phyloP scores from a whole-genome alignment of 495 filamentous ascomycete genomes.

The Penicillium riverlandense region DNA sequence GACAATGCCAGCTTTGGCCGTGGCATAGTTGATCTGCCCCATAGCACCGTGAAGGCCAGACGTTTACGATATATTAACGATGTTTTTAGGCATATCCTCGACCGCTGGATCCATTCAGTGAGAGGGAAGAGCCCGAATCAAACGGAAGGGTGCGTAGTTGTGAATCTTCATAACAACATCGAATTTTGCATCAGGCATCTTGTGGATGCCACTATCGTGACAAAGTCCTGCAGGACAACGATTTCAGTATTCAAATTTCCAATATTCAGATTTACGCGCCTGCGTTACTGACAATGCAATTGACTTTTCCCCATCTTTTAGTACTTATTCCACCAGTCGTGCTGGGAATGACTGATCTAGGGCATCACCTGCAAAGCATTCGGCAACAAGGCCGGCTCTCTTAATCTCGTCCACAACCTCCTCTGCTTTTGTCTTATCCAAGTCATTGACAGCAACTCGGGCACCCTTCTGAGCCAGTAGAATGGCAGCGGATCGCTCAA shows the following conservation, averaged over 20 bases:
- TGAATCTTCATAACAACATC: conserved; percentile 65
- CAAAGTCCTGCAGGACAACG: conserved; percentile 34
- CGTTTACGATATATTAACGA: conserved; percentile 66
- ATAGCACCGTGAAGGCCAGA: conserved; percentile 64
- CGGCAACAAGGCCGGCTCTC: conserved; percentile 54
- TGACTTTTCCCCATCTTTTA: conserved; percentile 70
- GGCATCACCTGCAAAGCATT: conserved; percentile 41
- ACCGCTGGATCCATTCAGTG: conserved; percentile 53
- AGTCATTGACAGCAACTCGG: conserved; percentile 62
- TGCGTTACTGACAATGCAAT: conserved; percentile 73
- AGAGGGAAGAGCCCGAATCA: conserved; percentile 59
- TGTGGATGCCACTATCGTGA: conserved; percentile 67
- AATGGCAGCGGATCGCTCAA: conserved; percentile 34
- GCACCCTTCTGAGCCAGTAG: conserved; percentile 69
- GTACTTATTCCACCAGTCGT: conserved; percentile 52
- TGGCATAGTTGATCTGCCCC: conserved; percentile 66
- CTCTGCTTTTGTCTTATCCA: conserved; percentile 51
- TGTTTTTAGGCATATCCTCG: conserved; percentile 58
- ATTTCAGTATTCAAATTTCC: too few species aligned
- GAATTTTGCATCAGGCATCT: conserved; percentile 76
- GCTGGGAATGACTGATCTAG: conserved; percentile 4
- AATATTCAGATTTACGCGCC: too few species aligned
- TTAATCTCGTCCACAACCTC: conserved; percentile 48
- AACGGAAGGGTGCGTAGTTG: conserved; percentile 64
- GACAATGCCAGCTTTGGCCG: conserved; percentile 62